Conservation (phyloP, 2,329 filamentous ascomycete species). For the Claviceps cyperi region DNA sequence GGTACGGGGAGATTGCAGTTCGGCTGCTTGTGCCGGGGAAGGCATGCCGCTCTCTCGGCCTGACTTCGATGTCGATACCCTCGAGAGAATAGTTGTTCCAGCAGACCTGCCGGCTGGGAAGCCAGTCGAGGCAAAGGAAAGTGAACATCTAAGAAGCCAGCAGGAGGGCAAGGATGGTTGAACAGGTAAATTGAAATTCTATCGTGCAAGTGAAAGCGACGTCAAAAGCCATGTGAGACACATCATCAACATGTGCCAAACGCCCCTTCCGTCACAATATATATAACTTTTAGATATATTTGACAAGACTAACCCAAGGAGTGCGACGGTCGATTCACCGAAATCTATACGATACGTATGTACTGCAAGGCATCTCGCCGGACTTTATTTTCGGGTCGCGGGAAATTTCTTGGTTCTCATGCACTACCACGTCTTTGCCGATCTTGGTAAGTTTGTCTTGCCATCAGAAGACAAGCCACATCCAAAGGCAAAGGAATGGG, state of each 20-base stretch:
- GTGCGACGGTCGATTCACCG: background rate
- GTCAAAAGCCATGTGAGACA: background rate
- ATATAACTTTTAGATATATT: background rate
- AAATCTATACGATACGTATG: background rate
- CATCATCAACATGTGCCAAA: background rate
- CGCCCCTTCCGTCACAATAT: background rate
- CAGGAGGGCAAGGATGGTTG: background rate
- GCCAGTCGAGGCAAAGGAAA: background rate
- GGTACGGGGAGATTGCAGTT: constrained; percentile 5
- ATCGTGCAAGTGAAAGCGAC: background rate
- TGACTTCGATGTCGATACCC: constrained; percentile 6
- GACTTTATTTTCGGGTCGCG: background rate
- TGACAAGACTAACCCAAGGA: background rate
- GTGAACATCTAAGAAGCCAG: constrained; percentile 3
- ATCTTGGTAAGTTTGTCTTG: background rate
- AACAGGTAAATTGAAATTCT: background rate
- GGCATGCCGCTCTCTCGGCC: background rate
- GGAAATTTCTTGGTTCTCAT: background rate
- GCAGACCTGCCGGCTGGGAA: background rate
- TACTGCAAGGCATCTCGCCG: background rate
- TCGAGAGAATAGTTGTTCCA: constrained; percentile 8
- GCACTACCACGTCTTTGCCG: background rate
- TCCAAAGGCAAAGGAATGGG: background rate
- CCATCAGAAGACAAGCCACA: too few species aligned
- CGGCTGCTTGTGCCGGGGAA: background rate